These are phyloP conservation scores for Sclerotinia subarctica DNA, from an alignment of 2,329 filamentous ascomycete genomes.

Conservation along the genomic window DNA sequence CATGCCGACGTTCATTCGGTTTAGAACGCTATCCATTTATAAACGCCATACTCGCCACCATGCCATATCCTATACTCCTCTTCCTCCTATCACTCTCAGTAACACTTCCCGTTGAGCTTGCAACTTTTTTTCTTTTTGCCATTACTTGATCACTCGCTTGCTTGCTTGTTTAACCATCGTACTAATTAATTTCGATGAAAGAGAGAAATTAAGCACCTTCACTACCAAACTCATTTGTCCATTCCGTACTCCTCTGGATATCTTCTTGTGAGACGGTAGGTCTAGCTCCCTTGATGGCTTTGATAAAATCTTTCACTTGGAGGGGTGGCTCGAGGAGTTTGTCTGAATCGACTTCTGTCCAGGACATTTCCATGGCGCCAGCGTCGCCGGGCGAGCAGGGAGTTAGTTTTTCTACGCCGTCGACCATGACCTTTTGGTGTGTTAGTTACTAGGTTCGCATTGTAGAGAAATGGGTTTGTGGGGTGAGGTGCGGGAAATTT, in stretches of 20 bases:
- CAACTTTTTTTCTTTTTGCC: constrained; percentile 11
- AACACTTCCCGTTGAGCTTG: background rate
- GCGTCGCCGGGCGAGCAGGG: constrained; percentile 91
- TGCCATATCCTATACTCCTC: constrained; percentile 11
- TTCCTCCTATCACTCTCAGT: background rate
- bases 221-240: constrained; percentile 95
- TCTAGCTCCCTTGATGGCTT: constrained; percentile 81
- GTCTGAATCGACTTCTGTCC: constrained; percentile 82
- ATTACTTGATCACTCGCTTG: background rate
- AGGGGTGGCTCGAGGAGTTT: constrained; percentile 83
- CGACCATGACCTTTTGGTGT: constrained; percentile 60
- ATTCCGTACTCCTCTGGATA: constrained; percentile 78
- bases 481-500: constrained; percentile 26
- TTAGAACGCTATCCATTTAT: constrained; percentile 15
- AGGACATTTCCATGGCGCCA: constrained; percentile 88
- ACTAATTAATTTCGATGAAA: background rate
- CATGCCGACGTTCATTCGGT: constrained; percentile 8
- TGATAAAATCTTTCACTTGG: constrained; percentile 86
- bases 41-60: constrained; percentile 16
- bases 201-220: constrained; percentile 55
- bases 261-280: constrained; percentile 90
- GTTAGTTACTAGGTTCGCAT: constrained; percentile 17
- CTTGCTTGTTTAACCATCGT: background rate
- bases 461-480: background rate
- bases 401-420: constrained; percentile 67